phyloP scores from a whole-genome alignment of 2,329 filamentous ascomycete species.

The Paracoccidioides lutzii region DNA sequence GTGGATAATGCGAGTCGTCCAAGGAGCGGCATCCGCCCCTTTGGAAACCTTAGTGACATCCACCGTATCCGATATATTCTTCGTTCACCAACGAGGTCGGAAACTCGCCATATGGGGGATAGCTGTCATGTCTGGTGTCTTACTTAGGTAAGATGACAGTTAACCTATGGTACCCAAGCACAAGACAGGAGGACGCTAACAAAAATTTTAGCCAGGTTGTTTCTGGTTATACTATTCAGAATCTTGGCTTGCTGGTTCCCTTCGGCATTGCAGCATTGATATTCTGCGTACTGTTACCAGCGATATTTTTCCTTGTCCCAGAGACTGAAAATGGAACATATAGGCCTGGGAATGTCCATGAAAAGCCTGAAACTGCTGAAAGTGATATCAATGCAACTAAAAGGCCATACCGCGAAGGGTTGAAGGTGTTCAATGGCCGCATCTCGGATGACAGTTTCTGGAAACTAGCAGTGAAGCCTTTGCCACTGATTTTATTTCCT shows the following conservation, averaged over 20 bases:
- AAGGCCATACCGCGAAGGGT: neutral
- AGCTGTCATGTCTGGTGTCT: constrained; percentile 18
- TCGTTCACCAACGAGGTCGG: constrained; percentile 11
- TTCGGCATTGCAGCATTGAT: constrained; percentile 31
- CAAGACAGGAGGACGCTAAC: neutral
- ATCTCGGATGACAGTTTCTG: constrained; percentile 7
- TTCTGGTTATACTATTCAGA: constrained; percentile 27
- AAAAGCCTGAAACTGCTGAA: neutral
- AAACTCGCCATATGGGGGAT: constrained; percentile 14
- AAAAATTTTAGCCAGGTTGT: constrained; percentile 29
- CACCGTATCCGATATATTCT: constrained; percentile 12
- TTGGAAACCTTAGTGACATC: constrained; percentile 12
- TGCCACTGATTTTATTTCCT: constrained; percentile 21
- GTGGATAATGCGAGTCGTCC: constrained; percentile 19
- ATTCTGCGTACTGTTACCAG: constrained; percentile 28
- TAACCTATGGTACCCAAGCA: neutral
- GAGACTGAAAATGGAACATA: constrained; percentile 28
- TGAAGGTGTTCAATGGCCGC: constrained; percentile 6
- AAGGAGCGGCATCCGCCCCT: constrained; percentile 9
- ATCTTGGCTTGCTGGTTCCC: constrained; percentile 23
- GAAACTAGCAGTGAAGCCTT: constrained; percentile 13
- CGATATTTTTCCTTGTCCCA: constrained; percentile 35
- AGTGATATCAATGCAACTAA: neutral
- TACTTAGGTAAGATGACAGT: constrained; percentile 14
- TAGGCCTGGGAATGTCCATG: neutral